A percentile compares a stretch with the other conserved stretches of the same genome.
phyloP scores from a whole-genome alignment of 345 rosid genomes.

The Salix caprea region DNA sequence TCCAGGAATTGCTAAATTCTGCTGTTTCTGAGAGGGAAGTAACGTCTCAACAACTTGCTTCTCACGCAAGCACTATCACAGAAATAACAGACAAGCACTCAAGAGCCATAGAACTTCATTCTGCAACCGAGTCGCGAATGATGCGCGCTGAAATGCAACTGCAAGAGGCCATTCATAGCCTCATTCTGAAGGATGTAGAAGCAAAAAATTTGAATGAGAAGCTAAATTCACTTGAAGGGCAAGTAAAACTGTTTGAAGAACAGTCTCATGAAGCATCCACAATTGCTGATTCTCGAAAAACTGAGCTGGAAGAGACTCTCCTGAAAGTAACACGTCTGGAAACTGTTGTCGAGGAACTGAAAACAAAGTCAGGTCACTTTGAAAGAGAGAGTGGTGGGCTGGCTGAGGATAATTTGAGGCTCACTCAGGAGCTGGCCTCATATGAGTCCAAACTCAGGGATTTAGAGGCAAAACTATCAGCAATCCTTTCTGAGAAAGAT shows the following conservation, averaged over 20 bases:
- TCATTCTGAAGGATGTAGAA: conserved; percentile 51
- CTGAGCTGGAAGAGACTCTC: conserved; percentile 64
- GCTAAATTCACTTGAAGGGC: conserved; percentile 49
- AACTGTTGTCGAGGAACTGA: conserved; percentile 55
- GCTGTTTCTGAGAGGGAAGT: conserved; percentile 66
- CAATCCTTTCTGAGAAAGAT: conserved; percentile 53
- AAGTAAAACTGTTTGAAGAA: conserved; percentile 50
- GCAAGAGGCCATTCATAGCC: conserved; percentile 52
- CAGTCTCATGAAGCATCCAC: conserved; percentile 53
- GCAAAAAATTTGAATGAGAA: conserved; percentile 54
- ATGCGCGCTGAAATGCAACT: conserved; percentile 39
- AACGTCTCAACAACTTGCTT: conserved; percentile 47
- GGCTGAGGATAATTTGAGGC: conserved; percentile 73
- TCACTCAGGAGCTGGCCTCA: conserved; percentile 63
- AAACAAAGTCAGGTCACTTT: conserved; percentile 47
- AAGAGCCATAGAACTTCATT: conserved; percentile 47
- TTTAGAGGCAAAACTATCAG: conserved; percentile 49
- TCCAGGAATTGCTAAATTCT: conserved; percentile 56
- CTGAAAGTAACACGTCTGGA: conserved; percentile 56
- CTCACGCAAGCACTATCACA: conserved; percentile 36
- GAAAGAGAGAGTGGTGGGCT: conserved; percentile 71
- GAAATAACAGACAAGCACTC: conserved; percentile 56
- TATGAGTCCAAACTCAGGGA: conserved; percentile 58
- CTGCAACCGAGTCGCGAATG: conserved; percentile 39
- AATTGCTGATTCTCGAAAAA: conserved; percentile 45